These are phyloP conservation scores for Geum urbanum DNA, from an alignment of 306 rosid species.

Conservation along the genomic window DNA sequence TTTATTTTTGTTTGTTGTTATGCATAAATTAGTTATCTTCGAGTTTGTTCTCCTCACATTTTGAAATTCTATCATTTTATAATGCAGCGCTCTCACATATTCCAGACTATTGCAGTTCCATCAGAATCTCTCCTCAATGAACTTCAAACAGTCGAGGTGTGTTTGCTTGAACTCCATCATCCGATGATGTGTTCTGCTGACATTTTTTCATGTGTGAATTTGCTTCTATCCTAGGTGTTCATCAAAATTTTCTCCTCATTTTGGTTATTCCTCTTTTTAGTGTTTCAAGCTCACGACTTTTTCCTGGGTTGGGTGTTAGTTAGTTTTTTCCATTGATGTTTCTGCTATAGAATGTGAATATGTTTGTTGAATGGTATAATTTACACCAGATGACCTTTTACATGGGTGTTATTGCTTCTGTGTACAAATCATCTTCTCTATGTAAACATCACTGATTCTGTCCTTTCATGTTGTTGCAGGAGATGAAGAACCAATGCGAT, in stretches of 20 bases:
- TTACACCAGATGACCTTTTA: not conserved
- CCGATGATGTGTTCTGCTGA: conserved; percentile 12
- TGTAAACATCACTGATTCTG: conserved; percentile 10
- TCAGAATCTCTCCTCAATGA: conserved; percentile 96
- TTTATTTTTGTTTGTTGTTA: not conserved
- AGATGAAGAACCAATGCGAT: conserved; percentile 96
- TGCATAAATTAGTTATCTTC: not conserved
- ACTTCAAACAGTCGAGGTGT: conserved; percentile 92
- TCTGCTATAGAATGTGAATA: not conserved
- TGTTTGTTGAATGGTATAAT: conserved; percentile 3
- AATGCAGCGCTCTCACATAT: conserved; percentile 83
- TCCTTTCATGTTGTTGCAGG: conserved; percentile 60
- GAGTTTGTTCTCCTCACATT: conserved; percentile 13
- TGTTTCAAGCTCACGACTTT: not conserved
- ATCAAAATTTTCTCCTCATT: not conserved
- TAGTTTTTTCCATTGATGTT: not conserved
- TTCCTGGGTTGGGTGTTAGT: not conserved
- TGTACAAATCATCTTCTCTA: not conserved
- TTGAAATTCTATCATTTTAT: conserved; percentile 20
- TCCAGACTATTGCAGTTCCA: conserved; percentile 82
- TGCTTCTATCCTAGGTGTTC: not conserved
- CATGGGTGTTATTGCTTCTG: not conserved
- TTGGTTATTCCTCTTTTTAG: not conserved
- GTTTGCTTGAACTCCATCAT: conserved; percentile 21
- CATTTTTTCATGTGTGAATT: not conserved